A percentile compares a stretch with the other conserved stretches of the same genome.
Evolutionary conservation across 805 yeast species (phyloP).

Genomic region (Saturnispora gosingensis): DNA sequence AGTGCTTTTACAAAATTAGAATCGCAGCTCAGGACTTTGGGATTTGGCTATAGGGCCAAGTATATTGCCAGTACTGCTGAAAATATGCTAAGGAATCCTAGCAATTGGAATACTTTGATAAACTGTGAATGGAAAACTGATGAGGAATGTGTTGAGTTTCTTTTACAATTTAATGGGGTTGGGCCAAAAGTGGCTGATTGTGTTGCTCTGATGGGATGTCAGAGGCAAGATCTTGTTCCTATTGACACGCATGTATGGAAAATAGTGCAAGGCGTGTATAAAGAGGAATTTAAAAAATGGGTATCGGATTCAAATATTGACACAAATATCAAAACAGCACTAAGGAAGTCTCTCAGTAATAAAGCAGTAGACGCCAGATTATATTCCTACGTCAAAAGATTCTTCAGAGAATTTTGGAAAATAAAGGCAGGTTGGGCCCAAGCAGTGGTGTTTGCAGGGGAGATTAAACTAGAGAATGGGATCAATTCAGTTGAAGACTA

Average conservation of each 20-base stretch:
- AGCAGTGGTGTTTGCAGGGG: slow-evolving; percentile 82
- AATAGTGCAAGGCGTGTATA: slow-evolving; percentile 77
- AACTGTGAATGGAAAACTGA: slow-evolving; percentile 29
- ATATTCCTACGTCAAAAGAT: slow-evolving; percentile 21
- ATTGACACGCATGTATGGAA: slow-evolving; percentile 93
- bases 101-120: slow-evolving; percentile 27
- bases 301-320: slow-evolving; percentile 74
- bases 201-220: slow-evolving; percentile 84
- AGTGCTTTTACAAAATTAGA: slow-evolving; percentile 14
- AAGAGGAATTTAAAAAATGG: slow-evolving; percentile 35
- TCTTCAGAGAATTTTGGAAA: slow-evolving; percentile 68
- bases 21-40: slow-evolving; percentile 36
- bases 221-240: slow-evolving; percentile 81
- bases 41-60: slow-evolving; percentile 90
- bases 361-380: slow-evolving; percentile 35
- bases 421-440: slow-evolving; percentile 98
- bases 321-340: neutral
- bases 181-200: slow-evolving; percentile 99
- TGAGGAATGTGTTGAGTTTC: slow-evolving; percentile 43
- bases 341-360: slow-evolving; percentile 8
- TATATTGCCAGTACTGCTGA: slow-evolving; percentile 73
- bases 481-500: slow-evolving; percentile 28
- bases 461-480: slow-evolving; percentile 61
- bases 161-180: slow-evolving; percentile 71
- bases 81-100: slow-evolving; percentile 35